These are phyloP conservation scores for Boletales sp. DNA, from an alignment of 768 basidiomycete species.

Conservation along the genomic window DNA sequence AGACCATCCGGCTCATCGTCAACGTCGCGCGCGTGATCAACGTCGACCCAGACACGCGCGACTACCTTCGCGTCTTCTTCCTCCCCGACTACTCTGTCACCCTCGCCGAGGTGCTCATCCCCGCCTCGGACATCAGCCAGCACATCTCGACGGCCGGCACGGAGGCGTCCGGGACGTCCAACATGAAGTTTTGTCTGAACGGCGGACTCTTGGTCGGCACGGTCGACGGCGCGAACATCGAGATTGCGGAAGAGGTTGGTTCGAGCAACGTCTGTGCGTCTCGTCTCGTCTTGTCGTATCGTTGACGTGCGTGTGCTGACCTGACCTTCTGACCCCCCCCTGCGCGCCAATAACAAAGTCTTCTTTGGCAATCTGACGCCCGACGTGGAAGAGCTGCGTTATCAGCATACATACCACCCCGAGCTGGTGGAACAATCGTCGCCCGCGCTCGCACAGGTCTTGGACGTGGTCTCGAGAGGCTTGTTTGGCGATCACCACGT, in stretches of 20 bases:
- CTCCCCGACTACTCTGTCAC: conserved; percentile 93
- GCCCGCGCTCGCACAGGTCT: conserved; percentile 73
- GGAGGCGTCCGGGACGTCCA: conserved; percentile 79
- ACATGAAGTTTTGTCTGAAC: conserved; percentile 89
- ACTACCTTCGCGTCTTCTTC: conserved; percentile 88
- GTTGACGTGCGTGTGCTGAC: too few species aligned
- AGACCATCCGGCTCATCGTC: conserved; percentile 92
- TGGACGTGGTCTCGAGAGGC: conserved; percentile 73
- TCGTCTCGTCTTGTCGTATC: background rate
- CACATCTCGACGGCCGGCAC: conserved; percentile 98
- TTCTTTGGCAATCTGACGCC: conserved; percentile 89
- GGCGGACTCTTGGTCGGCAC: conserved; percentile 88
- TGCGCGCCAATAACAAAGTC: conserved; percentile 43
- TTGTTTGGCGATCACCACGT: conserved; percentile 74
- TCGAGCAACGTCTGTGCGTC: conserved; percentile 87
- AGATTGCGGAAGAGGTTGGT: conserved; percentile 95
- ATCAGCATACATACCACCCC: conserved; percentile 83
- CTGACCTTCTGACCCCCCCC: too few species aligned
- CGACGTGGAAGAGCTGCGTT: conserved; percentile 82
- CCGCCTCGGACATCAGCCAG: conserved; percentile 91
- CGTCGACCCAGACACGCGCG: conserved; percentile 81
- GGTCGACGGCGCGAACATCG: conserved; percentile 94
- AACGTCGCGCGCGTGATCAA: conserved; percentile 71
- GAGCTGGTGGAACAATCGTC: conserved; percentile 79
- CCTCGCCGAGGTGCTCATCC: conserved; percentile 78